Base-by-base conservation (phyloP, 2,329 filamentous ascomycete species). In the Diaporthe sp. region DNA sequence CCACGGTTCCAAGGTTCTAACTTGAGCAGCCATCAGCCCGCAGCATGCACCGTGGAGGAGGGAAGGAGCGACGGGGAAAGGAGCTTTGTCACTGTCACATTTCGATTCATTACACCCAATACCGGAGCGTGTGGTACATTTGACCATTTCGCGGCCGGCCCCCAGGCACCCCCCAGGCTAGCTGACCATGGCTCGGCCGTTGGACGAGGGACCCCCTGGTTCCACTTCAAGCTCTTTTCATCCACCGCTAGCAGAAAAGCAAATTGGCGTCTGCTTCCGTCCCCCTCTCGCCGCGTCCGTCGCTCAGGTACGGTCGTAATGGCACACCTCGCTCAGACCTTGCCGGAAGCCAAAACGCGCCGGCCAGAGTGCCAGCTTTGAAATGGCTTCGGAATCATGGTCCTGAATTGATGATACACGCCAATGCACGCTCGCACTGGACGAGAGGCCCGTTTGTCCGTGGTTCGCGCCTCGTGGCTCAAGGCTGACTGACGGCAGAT, bases 101-200 rank as follows among this genome's bases (percentile, higher is more conserved):
- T 61, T 65, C 39, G 39, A 17, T 39, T 68, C 31, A 53, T 60
- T 60, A n/a, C 22, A 20, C 20, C 39, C 22, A 63, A 31, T 63
- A 63, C 60, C 25, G 25, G 60, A 47, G 10, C 12, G 12, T 22
- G 10, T 17, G 13, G 37, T 61, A 67, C 44, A 68, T 39, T 53
- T 39, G 63, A 34, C 63, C 34, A 55, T 53, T 39, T 13, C 34
- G 22, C 17, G 47, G 65, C 34, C 65, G 47, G 65, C 37, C 58
- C 53, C 53, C 37, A 39, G 37, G n/a, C 58, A 63, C 31, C 20
- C 10, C 28, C 44, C 20, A 37, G 17, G n/a, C 65, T 42, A 70
- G 65, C 47, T 55, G 65, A 28, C 65, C 47, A 70, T 70, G n/a
- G 65, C 65, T 70, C 65, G 65, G 65, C 65, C 65, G 65, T 70